Evolutionary conservation across 1,139 yeast species (phyloP).

Genomic region (Scheffersomyces quercinus): DNA sequence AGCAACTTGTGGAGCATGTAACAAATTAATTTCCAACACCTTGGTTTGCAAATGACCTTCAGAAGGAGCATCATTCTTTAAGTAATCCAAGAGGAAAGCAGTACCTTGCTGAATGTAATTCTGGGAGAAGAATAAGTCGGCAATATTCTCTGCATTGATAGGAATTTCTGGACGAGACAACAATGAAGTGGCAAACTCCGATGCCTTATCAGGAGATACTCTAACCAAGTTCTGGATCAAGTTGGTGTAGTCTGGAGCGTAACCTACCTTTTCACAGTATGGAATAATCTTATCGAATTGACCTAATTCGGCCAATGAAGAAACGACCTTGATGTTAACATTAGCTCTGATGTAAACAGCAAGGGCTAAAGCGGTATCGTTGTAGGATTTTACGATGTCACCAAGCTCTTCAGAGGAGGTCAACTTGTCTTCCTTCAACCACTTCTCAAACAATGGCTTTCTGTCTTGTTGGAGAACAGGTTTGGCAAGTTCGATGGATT

Average conservation of each 20-base stretch:
- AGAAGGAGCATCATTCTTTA: slow-evolving; percentile 90
- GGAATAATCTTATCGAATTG: slow-evolving; percentile 96
- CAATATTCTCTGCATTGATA: slow-evolving; percentile 80
- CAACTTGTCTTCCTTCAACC: slow-evolving; percentile 93
- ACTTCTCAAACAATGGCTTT: slow-evolving; percentile 89
- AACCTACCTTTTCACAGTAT: slow-evolving; percentile 86
- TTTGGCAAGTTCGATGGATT: slow-evolving; percentile 90
- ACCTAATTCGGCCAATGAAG: slow-evolving; percentile 91
- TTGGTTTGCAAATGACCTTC: slow-evolving; percentile 97
- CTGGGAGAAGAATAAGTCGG: slow-evolving; percentile 93
- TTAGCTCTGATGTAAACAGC: slow-evolving; percentile 89
- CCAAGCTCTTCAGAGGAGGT: slow-evolving; percentile 96
- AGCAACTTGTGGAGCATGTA: slow-evolving; percentile 99
- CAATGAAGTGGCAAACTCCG: slow-evolving; percentile 92
- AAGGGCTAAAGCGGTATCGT: slow-evolving; percentile 79
- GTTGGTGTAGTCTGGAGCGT: slow-evolving; percentile 87
- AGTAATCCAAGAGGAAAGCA: slow-evolving; percentile 94
- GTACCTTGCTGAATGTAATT: slow-evolving; percentile 97
- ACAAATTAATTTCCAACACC: slow-evolving; percentile 85
- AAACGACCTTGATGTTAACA: slow-evolving; percentile 85
- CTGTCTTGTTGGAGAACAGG: slow-evolving; percentile 97
- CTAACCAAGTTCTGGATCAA: slow-evolving; percentile 89
- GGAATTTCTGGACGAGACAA: slow-evolving; percentile 63
- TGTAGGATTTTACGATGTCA: slow-evolving; percentile 85
- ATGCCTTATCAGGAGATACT: slow-evolving; percentile 95